Evolutionary conservation across 2,329 filamentous ascomycete genomes (phyloP).

Genomic region (Alternaria panax): DNA sequence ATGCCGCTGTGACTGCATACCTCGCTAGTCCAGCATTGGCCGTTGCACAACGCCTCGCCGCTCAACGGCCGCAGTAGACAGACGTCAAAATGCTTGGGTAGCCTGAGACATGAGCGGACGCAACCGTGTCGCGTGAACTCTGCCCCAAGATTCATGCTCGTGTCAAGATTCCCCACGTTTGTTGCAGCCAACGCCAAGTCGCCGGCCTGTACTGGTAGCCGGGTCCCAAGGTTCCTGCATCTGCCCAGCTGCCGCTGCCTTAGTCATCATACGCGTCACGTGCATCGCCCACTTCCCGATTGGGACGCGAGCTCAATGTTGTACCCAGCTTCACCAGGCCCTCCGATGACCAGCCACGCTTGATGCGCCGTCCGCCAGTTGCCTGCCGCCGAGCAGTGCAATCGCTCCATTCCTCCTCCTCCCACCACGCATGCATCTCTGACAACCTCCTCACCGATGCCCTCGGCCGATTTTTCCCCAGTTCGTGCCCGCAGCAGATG

Average conservation of each 20-base stretch:
- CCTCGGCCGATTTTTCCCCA: conserved; percentile 60
- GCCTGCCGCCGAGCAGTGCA: conserved; percentile 61
- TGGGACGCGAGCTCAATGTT: conserved; percentile 12
- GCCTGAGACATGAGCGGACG: conserved; percentile 8
- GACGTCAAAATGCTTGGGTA: conserved; percentile 8
- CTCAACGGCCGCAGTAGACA: conserved; percentile 7
- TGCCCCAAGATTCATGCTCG: conserved; percentile 6
- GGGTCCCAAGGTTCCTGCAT: neutral
- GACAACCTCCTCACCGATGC: conserved; percentile 63
- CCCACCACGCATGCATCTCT: conserved; percentile 65
- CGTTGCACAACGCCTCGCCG: neutral
- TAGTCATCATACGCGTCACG: conserved; percentile 21
- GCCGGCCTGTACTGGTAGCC: neutral
- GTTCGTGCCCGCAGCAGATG: conserved; percentile 54
- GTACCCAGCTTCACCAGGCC: conserved; percentile 15
- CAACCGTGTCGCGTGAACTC: conserved; percentile 5
- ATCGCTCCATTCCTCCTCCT: conserved; percentile 49
- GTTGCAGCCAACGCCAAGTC: conserved; percentile 8
- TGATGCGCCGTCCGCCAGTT: conserved; percentile 58
- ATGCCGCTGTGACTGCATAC: neutral
- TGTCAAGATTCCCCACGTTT: conserved; percentile 18
- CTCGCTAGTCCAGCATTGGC: neutral
- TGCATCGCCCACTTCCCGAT: conserved; percentile 18
- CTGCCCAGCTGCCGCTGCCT: neutral
- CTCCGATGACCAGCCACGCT: conserved; percentile 38